Base-by-base conservation (phyloP, 2,329 filamentous ascomycete species). In the Aspergillus viridinutans region DNA sequence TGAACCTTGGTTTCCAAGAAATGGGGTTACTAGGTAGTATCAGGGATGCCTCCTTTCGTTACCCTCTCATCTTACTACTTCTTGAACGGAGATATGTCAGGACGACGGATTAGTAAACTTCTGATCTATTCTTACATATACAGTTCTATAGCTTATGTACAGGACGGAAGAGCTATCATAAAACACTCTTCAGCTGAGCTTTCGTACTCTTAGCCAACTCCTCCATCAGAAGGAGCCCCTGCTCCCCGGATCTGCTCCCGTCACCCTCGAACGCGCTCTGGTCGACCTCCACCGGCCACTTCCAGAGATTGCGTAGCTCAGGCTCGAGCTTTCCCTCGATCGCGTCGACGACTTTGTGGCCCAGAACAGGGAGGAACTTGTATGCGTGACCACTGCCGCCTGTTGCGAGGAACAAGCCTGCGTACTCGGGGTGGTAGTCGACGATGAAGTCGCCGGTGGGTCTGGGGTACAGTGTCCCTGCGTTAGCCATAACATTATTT, bases 401-500 rank as follows among this genome's bases (percentile, higher is more conserved):
- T 1, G 80, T 81, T 9, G 80, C 80, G 50, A 83, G 66, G 67
- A 81, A 80, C 5, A 83, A 72, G 38, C 73, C 73, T 5, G 68
- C 58, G 72, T 83, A 83, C 17, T 78, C 73, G 0, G 88, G 88
- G 65, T 90, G 87, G 71, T 86, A 85, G 66, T 86, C 83, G 58
- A 90, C 80, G 54, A 91, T 79, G 76, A 89, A 91, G 68, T 91
- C 85, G 23, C 84, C 88, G 20, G 83, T 84, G 7, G 84, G 80
- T 3, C 74, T 77, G 50, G 25, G 25, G 20, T 47, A 29, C 12
- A 35, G 32, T 35, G 32, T 35, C 12, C 32, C 10, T 5, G 28
- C 45, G 35, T 43, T 28, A n/a, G 10, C 35, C 28, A 49, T 29
- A 32, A 42, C 8, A 47, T 26, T 40, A 17, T 42, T 28, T 42